Evolutionary conservation across 2,329 filamentous ascomycete species (phyloP).

Genomic region (Trichoderma semiorbis): DNA sequence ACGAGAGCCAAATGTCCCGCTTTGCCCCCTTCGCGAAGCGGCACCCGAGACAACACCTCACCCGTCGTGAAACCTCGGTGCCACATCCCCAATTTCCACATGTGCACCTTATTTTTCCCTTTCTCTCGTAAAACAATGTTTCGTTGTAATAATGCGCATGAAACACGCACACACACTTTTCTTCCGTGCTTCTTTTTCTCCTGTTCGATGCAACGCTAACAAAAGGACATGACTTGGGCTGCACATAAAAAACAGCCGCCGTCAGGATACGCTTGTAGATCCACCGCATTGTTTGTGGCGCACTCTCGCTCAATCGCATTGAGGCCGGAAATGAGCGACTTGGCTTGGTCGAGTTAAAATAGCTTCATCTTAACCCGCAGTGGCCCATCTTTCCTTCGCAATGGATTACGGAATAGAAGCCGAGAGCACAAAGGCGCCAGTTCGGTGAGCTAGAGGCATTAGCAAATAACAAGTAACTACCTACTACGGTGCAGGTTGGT

Average conservation of each 20-base stretch:
- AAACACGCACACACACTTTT: neutral
- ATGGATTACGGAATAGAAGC: neutral
- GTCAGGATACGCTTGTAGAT: neutral
- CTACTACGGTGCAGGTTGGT: neutral
- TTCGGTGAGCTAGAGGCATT: neutral
- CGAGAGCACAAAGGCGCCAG: neutral
- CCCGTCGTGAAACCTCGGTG: constrained; percentile 11
- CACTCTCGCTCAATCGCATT: constrained; percentile 3
- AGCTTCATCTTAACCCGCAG: constrained; percentile 1
- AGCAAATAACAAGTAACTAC: no score
- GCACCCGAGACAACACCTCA: constrained; percentile 10
- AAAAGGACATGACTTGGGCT: neutral
- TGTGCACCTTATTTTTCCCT: neutral
- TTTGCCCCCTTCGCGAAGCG: neutral
- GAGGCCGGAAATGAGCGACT: constrained; percentile 14
- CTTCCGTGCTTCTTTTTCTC: neutral
- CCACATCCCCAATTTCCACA: constrained; percentile 15
- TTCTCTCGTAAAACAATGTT: neutral
- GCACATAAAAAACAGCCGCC: neutral
- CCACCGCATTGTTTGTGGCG: constrained; percentile 1
- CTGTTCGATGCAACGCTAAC: neutral
- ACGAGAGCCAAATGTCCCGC: neutral
- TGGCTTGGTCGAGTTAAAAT: constrained; percentile 6
- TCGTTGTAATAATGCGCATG: neutral
- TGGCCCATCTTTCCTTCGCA: neutral